phyloP scores from a whole-genome alignment of 192 early-diverging fungal species.

The Podila clonocystis region DNA sequence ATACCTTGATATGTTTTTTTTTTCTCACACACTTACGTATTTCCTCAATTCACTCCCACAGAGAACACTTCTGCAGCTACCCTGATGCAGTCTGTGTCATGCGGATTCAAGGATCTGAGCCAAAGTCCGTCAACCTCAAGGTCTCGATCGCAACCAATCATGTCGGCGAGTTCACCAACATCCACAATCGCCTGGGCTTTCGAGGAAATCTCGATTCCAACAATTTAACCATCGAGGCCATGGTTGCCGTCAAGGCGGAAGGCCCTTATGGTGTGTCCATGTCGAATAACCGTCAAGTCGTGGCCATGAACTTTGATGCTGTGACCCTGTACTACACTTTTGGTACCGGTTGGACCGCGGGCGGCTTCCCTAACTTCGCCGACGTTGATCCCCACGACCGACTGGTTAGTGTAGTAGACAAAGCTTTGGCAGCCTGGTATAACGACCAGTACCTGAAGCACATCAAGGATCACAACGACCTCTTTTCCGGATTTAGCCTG shows the following conservation, averaged over 20 bases:
- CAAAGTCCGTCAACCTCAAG: conserved; percentile 45
- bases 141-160: conserved; percentile 21
- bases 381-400: conserved; percentile 39
- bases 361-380: conserved; percentile 21
- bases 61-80: conserved; percentile 49
- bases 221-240: conserved; percentile 33
- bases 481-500: conserved; percentile 18
- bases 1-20: neutral
- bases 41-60: conserved; percentile 1
- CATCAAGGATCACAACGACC: conserved; percentile 16
- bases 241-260: conserved; percentile 33
- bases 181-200: conserved; percentile 39
- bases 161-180: conserved; percentile 21
- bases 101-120: conserved; percentile 27
- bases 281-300: conserved; percentile 40
- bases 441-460: conserved; percentile 31
- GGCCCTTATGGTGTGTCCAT: conserved; percentile 38
- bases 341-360: conserved; percentile 21
- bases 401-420: conserved; percentile 11
- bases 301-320: conserved; percentile 28
- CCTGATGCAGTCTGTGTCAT: conserved; percentile 42
- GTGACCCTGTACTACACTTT: conserved; percentile 30
- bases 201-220: conserved; percentile 26
- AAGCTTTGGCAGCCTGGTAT: conserved; percentile 17
- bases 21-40: neutral